phyloP scores from a whole-genome alignment of 2,329 filamentous ascomycete genomes.

The Ascochyta viciae-villosae region DNA sequence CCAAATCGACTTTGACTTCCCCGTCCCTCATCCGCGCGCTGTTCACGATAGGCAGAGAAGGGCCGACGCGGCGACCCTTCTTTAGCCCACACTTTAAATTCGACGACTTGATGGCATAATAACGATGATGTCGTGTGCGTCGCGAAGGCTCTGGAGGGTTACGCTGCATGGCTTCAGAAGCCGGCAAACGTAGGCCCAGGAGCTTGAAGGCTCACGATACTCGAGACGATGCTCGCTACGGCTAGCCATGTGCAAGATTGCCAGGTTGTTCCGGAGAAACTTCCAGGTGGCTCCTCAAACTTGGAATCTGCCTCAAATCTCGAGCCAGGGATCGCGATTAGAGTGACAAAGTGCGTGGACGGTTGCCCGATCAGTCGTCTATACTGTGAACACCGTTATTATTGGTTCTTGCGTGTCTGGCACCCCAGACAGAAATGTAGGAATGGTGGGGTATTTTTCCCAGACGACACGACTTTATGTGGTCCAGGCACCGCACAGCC shows the following conservation, averaged over 20 bases:
- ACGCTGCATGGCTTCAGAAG: background rate
- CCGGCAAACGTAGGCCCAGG: conserved; percentile 6
- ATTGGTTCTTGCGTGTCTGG: background rate
- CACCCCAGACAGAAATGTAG: conserved; percentile 4
- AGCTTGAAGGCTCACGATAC: background rate
- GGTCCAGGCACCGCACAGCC: conserved; percentile 5
- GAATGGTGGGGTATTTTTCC: conserved; percentile 2
- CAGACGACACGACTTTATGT: conserved; percentile 13
- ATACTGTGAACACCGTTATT: background rate
- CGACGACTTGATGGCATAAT: background rate
- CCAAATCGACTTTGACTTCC: background rate
- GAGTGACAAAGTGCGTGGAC: background rate
- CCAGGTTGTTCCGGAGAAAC: conserved; percentile 5
- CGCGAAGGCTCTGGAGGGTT: conserved; percentile 4
- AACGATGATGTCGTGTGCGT: conserved; percentile 17
- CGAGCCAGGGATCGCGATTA: conserved; percentile 13
- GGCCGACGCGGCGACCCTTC: conserved; percentile 6
- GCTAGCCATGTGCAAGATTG: background rate
- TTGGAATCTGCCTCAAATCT: background rate
- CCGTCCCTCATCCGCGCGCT: background rate
- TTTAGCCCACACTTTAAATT: conserved; percentile 11
- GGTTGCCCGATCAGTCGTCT: conserved; percentile 5
- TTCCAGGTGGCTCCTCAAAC: conserved; percentile 5
- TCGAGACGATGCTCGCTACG: conserved; percentile 1
- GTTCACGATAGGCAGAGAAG: conserved; percentile 12